Evolutionary conservation across 306 rosid genomes (phyloP), one percentile per base, ranked within the genome.

Genomic region (Hippophae gyantsensis): DNA sequence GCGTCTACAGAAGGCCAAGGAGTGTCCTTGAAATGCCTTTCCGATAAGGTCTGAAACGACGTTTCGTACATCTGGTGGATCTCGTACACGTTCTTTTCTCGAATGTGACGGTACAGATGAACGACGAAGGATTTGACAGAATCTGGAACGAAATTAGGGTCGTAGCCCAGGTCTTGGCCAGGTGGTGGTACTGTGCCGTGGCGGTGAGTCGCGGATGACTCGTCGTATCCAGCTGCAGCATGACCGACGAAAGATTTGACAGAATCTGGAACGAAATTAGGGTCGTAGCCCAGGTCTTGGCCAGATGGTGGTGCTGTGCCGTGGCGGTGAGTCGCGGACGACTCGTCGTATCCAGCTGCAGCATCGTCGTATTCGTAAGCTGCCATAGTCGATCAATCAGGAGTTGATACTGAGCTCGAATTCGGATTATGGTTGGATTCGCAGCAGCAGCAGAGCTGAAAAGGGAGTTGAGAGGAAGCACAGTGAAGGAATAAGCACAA

Each of bases 1-100:
- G 95, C 99, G 52, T 92, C 99, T 1, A 92, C 97, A 14, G 96
- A 85, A 0, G 99, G 99, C 96, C 99, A 88, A 1, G 99, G 95
- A 0, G 94, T 76, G 66, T 92, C 97, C 81, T 92, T 92, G 81
- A 92, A 92, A 68, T 79, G 81, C 32, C 93, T 84, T 58, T 92
- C 96, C 2, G 99, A 92, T 7, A 92, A 67, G n/a, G 83, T 78
- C 66, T 85, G 96, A 80, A 88, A 92, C 3, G 93, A 85, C 3
- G 69, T 73, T 78, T 86, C 96, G 69, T 92, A 88, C 94, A 82
- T 86, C 84, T 88, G 94, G 77, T 88, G 90, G 69, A 86, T 92
- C 84, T 92, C 96, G 76, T 92, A 92, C 0, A 92, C 99, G 43
- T 92, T 92, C 76, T 92, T 92, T 84, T 92, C 99, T 7, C 99